Evolutionary conservation across 225 moss, liverwort and hornwort species (phyloP), one percentile per base, ranked within the genome.

Genomic region (Pleurozium schreberi): DNA sequence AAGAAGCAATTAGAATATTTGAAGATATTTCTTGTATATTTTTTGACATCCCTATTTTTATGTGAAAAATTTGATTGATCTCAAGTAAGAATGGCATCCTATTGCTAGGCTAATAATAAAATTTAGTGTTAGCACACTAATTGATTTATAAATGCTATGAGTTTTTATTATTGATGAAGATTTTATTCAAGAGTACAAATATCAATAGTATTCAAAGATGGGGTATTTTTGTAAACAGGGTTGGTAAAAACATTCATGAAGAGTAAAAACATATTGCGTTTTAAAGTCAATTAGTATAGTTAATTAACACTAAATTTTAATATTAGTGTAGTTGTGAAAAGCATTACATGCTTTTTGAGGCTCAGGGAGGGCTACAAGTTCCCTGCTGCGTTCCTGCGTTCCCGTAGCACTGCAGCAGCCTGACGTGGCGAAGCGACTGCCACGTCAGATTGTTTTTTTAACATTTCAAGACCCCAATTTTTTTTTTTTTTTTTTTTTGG

Each of bases 151-250:
- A 36, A 53, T 53, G 14, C 9, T 36, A 53, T 14, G 22, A 52
- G 1, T 52, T 52, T 36, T 76, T 22, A 52, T 0, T 22, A 0
- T 53, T 23, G 0, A 76, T 76, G 23, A 76, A 3, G 8, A 3
- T 20, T 76, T 75, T 50, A 3, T 27, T 2, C 5, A 21, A 30
- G 1, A 34, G 1, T 0, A 52, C 22, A 8, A 34, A 75, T 52
- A 21, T 21, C 5, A 34, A 75, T 21, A 20, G 4, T 36, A 6
- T 66, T 67, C 10, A 67, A 67, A 17, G 9, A 65, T 57, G 2
- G 34, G 2, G 34, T 3, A 34, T 65, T 5, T 65, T 18, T 65
- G 17, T 34, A 64, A 34, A 64, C 4, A 34, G 8, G 18, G 65
- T 65, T 65, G 8, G 34, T 33, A 34, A 65, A 18, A 65, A 65